These are phyloP conservation scores for Daldinia bambusicola DNA, from an alignment of 495 filamentous ascomycete species.

Conservation along the genomic window DNA sequence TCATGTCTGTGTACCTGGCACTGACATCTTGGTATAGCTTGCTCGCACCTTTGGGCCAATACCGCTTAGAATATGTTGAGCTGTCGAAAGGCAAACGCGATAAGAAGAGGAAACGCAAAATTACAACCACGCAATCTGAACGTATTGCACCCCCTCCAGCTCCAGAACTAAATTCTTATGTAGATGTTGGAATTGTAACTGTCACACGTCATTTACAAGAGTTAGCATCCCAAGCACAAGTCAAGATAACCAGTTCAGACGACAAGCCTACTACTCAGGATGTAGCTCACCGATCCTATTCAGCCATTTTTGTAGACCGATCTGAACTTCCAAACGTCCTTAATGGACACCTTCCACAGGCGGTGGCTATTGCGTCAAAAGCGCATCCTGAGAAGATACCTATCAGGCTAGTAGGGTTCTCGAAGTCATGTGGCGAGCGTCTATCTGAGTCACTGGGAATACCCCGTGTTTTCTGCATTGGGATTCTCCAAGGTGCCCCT, in stretches of 20 bases:
- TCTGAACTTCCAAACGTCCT: slow-evolving; percentile 61
- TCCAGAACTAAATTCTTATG: slow-evolving; percentile 60
- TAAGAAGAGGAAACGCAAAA: slow-evolving; percentile 57
- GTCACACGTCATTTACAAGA: slow-evolving; percentile 65
- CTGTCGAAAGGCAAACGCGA: slow-evolving; percentile 65
- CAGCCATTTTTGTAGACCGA: slow-evolving; percentile 64
- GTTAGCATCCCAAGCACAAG: slow-evolving; percentile 42
- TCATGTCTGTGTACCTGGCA: neutral
- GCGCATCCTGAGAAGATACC: slow-evolving; percentile 49
- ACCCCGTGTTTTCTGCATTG: slow-evolving; percentile 68
- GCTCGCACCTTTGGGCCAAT: slow-evolving; percentile 64
- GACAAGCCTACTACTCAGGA: slow-evolving; percentile 7
- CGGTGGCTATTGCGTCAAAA: slow-evolving; percentile 63
- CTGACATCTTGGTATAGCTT: slow-evolving; percentile 54
- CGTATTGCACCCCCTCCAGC: slow-evolving; percentile 44
- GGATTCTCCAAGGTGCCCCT: slow-evolving; percentile 60
- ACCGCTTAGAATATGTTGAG: slow-evolving; percentile 58
- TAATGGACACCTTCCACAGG: slow-evolving; percentile 69
- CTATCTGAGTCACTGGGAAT: slow-evolving; percentile 63
- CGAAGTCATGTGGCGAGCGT: slow-evolving; percentile 60
- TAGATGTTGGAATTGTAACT: slow-evolving; percentile 68
- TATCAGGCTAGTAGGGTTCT: slow-evolving; percentile 66
- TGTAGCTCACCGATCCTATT: slow-evolving; percentile 44
- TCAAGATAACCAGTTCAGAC: slow-evolving; percentile 1
- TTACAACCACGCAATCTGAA: slow-evolving; percentile 27